Base-by-base conservation (phyloP, 2,329 filamentous ascomycete species). In the Thelonectria blattea region DNA sequence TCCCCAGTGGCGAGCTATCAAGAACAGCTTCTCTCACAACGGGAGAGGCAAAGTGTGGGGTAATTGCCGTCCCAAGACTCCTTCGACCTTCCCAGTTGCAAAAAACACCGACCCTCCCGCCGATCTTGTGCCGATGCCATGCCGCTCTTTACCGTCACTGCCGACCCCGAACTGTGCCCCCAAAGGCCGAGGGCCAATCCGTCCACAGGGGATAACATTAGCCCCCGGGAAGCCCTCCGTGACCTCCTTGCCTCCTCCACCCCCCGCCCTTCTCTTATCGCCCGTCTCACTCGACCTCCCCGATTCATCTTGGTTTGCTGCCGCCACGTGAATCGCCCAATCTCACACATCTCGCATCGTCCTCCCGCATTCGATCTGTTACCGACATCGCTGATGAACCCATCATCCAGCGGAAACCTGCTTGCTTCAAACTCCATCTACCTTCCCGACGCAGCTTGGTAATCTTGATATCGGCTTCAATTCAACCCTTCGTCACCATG, bases 111-210 rank as follows among this genome's bases (percentile, higher is more conserved):
- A 18, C 14, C 18, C 47, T 18, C 15, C 42, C 52, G 51, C 62
- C 60, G 57, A 55, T 64, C 52, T 51, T 55, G 41, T 57, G 58
- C 65, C 66, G 66, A 61, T 65, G 66, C 66, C 66, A 61, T 65
- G 66, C 66, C 66, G 66, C 60, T 55, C 27, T 45, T 71, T 71
- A 65, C 68, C 68, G 68, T 54, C 54, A 53, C 61, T 62, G 62
- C 66, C 68, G 68, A 65, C 60, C 59, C 66, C 62, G 56, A 58
- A 46, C 37, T 51, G 24, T 34, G 45, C 30, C 22, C 17, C 22
- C 17, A 22, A 37, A 20, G 37, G 46, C 58, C 58, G 58, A 60
- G 57, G 52, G 39, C 48, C 49, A 60, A 32, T n/a, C 24, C 6
- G 51, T 12, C 22, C 22, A 3, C 4, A 11, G 20, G 41, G 57